phyloP scores from a whole-genome alignment of 1,284 basidiomycete genomes.

The Malassezia sympodialis region DNA sequence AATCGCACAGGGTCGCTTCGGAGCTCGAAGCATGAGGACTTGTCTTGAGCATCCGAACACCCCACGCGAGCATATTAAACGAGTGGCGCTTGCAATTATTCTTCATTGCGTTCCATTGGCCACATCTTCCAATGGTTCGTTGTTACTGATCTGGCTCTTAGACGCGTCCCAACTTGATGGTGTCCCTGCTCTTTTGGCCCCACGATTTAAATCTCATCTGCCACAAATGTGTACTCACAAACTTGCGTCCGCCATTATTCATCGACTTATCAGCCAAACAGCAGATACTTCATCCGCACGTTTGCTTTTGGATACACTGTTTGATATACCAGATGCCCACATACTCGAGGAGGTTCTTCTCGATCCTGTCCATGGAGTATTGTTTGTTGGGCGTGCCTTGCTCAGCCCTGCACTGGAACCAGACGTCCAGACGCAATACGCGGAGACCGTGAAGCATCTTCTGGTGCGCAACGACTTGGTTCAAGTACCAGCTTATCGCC shows the following conservation, averaged over 20 bases:
- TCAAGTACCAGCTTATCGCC: conserved; percentile 60
- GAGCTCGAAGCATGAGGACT: conserved; percentile 91
- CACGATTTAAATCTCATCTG: conserved; percentile 87
- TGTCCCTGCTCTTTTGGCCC: conserved; percentile 79
- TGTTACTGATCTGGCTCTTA: conserved; percentile 89
- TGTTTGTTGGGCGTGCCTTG: conserved; percentile 60
- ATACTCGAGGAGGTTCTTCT: conserved; percentile 80
- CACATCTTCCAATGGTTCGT: conserved; percentile 90
- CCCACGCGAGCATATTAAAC: conserved; percentile 54
- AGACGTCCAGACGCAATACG: conserved; percentile 59
- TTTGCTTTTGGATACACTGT: conserved; percentile 43
- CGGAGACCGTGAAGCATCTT: conserved; percentile 53
- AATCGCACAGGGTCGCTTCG: conserved; percentile 87
- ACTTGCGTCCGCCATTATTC: conserved; percentile 81
- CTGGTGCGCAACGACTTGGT: conserved; percentile 34
- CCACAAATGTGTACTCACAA: conserved; percentile 97
- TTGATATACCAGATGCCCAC: conserved; percentile 61
- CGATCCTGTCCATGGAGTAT: conserved; percentile 62
- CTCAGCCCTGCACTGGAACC: conserved; percentile 66
- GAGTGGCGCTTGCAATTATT: conserved; percentile 84
- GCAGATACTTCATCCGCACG: conserved; percentile 42
- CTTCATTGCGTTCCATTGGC: conserved; percentile 95
- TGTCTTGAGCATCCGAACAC: conserved; percentile 83
- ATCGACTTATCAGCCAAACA: conserved; percentile 55
- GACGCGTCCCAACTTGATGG: conserved; percentile 87